A percentile compares a stretch with the other conserved stretches of the same genome.
phyloP scores from a whole-genome alignment of 345 rosid genomes.

The Geranium brycei region DNA sequence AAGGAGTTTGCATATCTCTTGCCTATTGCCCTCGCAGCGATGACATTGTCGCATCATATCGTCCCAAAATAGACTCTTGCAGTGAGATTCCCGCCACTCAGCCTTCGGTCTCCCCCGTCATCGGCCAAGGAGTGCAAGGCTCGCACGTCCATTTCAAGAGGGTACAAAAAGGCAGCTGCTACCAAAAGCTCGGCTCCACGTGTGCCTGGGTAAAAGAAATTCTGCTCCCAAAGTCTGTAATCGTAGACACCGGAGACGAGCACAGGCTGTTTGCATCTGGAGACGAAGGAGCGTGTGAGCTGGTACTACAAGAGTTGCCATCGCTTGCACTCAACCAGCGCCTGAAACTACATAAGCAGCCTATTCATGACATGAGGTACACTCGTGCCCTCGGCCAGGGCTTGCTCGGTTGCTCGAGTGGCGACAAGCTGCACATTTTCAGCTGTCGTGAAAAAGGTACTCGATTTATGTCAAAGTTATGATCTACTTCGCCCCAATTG shows the following conservation, averaged over 20 bases:
- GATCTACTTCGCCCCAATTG: no score
- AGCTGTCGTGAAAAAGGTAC: conserved; percentile 4
- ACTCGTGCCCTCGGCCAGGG: conserved; percentile 14
- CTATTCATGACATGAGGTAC: conserved; percentile 53
- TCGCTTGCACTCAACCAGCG: conserved; percentile 31
- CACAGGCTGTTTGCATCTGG: conserved; percentile 39
- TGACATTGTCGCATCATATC: conserved; percentile 60
- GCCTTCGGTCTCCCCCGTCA: conserved; percentile 21
- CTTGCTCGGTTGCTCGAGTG: conserved; percentile 52
- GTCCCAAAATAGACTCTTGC: conserved; percentile 45
- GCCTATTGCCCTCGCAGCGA: conserved; percentile 42
- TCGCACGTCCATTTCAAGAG: conserved; percentile 50
- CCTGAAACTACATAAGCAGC: conserved; percentile 34
- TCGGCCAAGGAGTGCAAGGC: conserved; percentile 38
- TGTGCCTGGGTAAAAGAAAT: conserved; percentile 42
- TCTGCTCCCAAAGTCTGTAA: conserved; percentile 54
- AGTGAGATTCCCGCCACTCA: conserved; percentile 33
- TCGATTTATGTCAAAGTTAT: no score
- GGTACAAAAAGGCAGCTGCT: conserved; percentile 18
- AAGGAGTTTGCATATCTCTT: conserved; percentile 73
- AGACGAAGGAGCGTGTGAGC: conserved; percentile 43
- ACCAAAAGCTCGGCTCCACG: conserved; percentile 30
- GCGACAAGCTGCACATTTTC: conserved; percentile 48
- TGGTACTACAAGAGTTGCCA: conserved; percentile 58
- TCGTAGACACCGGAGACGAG: conserved; percentile 32